These are phyloP conservation scores for Triticum timopheevii DNA, from an alignment of 176 grass and related monocot genomes.

Conservation along the genomic window DNA sequence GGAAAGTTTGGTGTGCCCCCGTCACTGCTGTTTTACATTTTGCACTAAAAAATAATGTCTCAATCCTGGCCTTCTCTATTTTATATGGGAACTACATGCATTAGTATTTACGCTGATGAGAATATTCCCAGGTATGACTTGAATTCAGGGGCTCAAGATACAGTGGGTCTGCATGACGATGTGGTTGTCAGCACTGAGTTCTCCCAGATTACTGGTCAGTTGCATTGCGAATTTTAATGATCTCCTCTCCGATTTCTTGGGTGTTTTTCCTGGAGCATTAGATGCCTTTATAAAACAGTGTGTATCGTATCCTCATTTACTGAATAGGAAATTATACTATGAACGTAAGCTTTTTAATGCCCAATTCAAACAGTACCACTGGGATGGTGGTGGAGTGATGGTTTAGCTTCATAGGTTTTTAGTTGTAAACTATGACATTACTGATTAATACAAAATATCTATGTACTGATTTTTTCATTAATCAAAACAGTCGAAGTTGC, in stretches of 20 bases:
- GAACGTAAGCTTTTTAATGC: not conserved
- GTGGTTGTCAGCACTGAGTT: conserved; percentile 48
- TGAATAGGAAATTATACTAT: conserved; percentile 1
- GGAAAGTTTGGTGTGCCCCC: not conserved
- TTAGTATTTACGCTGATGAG: not conserved
- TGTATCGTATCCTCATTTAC: not conserved
- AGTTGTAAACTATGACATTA: not conserved
- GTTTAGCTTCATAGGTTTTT: not conserved
- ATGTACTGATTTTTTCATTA: not conserved
- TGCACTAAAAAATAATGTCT: not conserved
- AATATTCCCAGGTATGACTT: conserved; percentile 67
- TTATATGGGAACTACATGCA: not conserved
- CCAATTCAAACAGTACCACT: not conserved
- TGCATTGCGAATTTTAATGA: not conserved
- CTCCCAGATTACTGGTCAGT: conserved; percentile 46
- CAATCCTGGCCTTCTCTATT: not conserved
- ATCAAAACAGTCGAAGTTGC: not conserved
- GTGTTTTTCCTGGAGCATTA: not conserved
- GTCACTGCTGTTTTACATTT: conserved; percentile 14
- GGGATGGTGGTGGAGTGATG: not conserved
- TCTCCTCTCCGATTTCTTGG: conserved; percentile 3
- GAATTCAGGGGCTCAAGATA: conserved; percentile 46
- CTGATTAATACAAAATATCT: not conserved
- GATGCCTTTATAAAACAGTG: conserved; percentile 10
- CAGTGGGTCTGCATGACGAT: conserved; percentile 50